phyloP scores from a whole-genome alignment of 768 basidiomycete genomes.

The Phylloporus sp. region DNA sequence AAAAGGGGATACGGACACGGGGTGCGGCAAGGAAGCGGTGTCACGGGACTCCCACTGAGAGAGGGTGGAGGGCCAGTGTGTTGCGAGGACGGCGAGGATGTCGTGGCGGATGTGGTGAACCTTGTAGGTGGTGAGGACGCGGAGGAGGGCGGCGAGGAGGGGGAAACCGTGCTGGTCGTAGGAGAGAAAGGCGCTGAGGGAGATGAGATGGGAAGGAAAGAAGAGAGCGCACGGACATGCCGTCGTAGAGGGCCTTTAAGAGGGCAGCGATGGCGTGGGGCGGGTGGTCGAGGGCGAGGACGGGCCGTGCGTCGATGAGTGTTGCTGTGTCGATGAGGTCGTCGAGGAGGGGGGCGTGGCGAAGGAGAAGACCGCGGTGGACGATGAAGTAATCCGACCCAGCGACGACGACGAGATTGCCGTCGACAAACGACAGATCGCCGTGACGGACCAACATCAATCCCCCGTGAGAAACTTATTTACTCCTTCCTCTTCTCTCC shows the following conservation, averaged over 20 bases:
- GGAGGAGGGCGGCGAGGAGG: conserved; percentile 52
- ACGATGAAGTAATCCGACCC: conserved; percentile 60
- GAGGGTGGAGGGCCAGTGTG: conserved; percentile 59
- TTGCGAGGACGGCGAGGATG: conserved; percentile 47
- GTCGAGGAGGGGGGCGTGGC: conserved; percentile 53
- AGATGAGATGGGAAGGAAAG: conserved; percentile 6
- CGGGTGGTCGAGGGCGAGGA: conserved; percentile 50
- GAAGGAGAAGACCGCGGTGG: conserved; percentile 58
- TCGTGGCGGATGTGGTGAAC: conserved; percentile 54
- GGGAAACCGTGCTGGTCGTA: conserved; percentile 48
- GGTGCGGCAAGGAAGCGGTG: conserved; percentile 65
- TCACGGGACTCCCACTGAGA: conserved; percentile 65
- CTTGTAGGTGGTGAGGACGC: conserved; percentile 59
- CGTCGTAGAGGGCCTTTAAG: conserved; percentile 64
- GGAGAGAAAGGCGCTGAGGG: conserved; percentile 40
- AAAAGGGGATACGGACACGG: conserved; percentile 46
- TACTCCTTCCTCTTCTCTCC: neutral
- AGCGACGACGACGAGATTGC: conserved; percentile 61
- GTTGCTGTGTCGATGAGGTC: conserved; percentile 31
- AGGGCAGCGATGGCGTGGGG: conserved; percentile 55
- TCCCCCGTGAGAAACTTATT: conserved; percentile 16
- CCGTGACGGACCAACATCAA: conserved; percentile 37
- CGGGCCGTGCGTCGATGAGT: conserved; percentile 50
- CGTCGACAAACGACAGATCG: conserved; percentile 61
- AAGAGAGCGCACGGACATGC: conserved; percentile 44